These are phyloP conservation scores for Sphaerobolus stellatus DNA, from an alignment of 1,284 basidiomycete genomes.

Conservation along the genomic window DNA sequence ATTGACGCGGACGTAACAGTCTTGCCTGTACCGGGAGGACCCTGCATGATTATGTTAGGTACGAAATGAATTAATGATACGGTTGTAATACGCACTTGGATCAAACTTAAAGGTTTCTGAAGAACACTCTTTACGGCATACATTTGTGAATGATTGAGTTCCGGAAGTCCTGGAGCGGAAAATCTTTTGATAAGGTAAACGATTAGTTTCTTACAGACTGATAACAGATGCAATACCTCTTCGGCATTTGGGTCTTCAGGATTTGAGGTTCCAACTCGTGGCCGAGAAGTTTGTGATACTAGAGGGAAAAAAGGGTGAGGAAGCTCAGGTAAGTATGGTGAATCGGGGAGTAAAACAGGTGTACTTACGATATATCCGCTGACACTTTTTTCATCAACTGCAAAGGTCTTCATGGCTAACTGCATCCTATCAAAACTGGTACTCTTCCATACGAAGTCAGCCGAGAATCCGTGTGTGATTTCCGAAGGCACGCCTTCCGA, in stretches of 20 bases:
- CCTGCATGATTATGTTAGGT: constrained; percentile 38
- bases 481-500: constrained; percentile 95
- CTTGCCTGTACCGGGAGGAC: constrained; percentile 98
- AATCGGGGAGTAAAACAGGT: constrained; percentile 5
- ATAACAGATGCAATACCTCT: constrained; percentile 47
- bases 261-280: constrained; percentile 93
- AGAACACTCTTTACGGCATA: constrained; percentile 98
- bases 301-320: constrained; percentile 9
- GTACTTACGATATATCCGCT: constrained; percentile 90
- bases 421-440: constrained; percentile 99
- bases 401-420: constrained; percentile 98
- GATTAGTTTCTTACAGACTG: not conserved
- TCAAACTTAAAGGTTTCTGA: constrained; percentile 97
- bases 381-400: constrained; percentile 98
- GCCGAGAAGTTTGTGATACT: constrained; percentile 98
- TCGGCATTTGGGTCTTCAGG: constrained; percentile 91
- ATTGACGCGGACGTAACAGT: constrained; percentile 99
- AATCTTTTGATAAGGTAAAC: constrained; percentile 50
- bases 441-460: constrained; percentile 99
- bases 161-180: constrained; percentile 95
- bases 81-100: constrained; percentile 53
- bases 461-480: constrained; percentile 92
- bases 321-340: constrained; percentile 3
- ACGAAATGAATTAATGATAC: not conserved
- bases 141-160: constrained; percentile 99